Conservation (phyloP, 108 stramenopile species). For the Pseudonitzschia multistriata region DNA sequence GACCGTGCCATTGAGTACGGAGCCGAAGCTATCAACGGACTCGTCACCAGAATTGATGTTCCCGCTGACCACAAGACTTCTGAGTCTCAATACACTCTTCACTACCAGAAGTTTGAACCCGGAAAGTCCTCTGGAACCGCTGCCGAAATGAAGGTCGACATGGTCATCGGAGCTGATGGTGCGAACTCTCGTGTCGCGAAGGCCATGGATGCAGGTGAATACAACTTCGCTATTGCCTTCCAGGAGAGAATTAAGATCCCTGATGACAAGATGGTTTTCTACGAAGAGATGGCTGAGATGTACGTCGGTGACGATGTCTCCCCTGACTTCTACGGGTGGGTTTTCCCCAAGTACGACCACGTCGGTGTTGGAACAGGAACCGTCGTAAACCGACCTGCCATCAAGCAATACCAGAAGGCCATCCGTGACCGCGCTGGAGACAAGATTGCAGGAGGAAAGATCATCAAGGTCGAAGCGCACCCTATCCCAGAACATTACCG, state of each 20-base stretch:
- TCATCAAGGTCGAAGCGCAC: slow-evolving; percentile 99
- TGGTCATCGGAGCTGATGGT: slow-evolving; percentile 95
- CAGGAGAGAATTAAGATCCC: slow-evolving; percentile 98
- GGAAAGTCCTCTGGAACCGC: slow-evolving; percentile 71
- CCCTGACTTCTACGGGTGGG: slow-evolving; percentile 99
- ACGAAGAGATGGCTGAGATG: slow-evolving; percentile 98
- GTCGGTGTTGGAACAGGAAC: slow-evolving; percentile 98
- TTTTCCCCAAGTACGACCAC: slow-evolving; percentile 99
- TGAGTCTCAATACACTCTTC: slow-evolving; percentile 76
- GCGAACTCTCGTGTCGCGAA: slow-evolving; percentile 98
- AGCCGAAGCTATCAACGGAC: slow-evolving; percentile 88
- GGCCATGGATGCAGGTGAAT: slow-evolving; percentile 97
- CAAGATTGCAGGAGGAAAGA: slow-evolving; percentile 97
- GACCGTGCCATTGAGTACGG: slow-evolving; percentile 95
- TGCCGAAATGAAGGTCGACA: slow-evolving; percentile 85
- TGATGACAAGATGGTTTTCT: slow-evolving; percentile 97
- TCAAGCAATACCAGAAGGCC: slow-evolving; percentile 99
- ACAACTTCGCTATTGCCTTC: slow-evolving; percentile 99
- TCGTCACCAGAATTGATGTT: slow-evolving; percentile 92
- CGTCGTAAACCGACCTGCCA: slow-evolving; percentile 97
- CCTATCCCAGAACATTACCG: slow-evolving; percentile 99
- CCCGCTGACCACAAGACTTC: slow-evolving; percentile 82
- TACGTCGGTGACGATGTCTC: slow-evolving; percentile 99
- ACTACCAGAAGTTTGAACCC: slow-evolving; percentile 81
- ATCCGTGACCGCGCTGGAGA: slow-evolving; percentile 96